Percentiles rank a stretch among this genome's conserved stretches.
Conservation (phyloP, 2,329 filamentous ascomycete species). For the Juglanconis juglandina region DNA sequence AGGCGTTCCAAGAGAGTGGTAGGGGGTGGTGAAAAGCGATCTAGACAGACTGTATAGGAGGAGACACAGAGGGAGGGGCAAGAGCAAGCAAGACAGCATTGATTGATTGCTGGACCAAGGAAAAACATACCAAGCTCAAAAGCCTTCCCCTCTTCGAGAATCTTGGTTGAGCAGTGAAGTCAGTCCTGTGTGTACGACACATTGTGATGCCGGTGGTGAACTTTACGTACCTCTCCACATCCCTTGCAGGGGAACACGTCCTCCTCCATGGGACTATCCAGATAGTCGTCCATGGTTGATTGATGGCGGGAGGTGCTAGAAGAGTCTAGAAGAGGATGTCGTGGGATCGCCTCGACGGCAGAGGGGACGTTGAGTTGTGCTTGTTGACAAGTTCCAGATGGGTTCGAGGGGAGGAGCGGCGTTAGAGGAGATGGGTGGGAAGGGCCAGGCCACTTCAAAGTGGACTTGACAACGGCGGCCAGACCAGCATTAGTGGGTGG, state of each 20-base stretch:
- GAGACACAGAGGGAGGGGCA: not conserved
- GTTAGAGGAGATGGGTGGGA: no score
- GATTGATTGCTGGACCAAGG: not conserved
- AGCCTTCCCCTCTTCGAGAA: conserved; percentile 96
- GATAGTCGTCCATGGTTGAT: conserved; percentile 58
- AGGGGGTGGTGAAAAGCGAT: not conserved
- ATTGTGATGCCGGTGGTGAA: not conserved
- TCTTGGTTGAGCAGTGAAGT: conserved; percentile 49
- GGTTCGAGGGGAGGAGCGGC: not conserved
- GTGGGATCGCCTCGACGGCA: conserved; percentile 1
- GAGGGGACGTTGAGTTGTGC: not conserved
- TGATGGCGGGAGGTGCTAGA: conserved; percentile 26
- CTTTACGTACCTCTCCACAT: conserved; percentile 71
- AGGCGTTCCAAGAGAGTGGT: not conserved
- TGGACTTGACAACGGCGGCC: no score
- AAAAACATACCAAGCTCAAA: conserved; percentile 80
- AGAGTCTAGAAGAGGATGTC: not conserved
- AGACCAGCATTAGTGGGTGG: no score
- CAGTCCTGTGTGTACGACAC: not conserved
- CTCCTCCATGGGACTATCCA: conserved; percentile 70
- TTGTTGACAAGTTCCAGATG: not conserved
- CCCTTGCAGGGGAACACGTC: conserved; percentile 89
- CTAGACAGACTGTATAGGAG: not conserved
- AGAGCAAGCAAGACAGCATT: not conserved
- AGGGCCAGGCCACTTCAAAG: no score